Conservation (phyloP, 208 protist genomes). For the Herpetomonas samuelpessoai region DNA sequence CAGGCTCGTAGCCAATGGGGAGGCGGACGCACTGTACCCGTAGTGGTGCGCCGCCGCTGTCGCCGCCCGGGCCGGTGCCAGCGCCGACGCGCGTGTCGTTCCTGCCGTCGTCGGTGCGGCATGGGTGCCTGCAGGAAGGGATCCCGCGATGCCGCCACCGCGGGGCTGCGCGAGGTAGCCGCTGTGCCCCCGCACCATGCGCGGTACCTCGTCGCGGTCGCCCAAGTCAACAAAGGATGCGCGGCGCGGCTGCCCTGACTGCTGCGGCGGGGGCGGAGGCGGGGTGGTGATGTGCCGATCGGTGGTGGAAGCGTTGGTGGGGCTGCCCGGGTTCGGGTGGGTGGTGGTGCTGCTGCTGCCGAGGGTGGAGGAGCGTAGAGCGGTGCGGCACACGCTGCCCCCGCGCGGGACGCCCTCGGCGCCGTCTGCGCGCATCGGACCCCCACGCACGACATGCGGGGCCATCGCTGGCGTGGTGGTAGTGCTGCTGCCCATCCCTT, state of each 20-base stretch:
- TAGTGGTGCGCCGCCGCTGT: not conserved
- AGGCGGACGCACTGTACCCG: no score
- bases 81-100: no score
- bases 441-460: no score
- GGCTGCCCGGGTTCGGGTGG: not conserved
- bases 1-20: not conserved
- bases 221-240: not conserved
- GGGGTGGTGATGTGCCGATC: no score
- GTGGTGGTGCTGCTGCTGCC: not conserved
- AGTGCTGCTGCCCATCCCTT: no score
- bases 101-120: no score
- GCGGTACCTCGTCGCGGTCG: not conserved
- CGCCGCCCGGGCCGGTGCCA: not conserved
- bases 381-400: not conserved
- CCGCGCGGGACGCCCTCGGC: not conserved
- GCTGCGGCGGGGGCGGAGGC: no score
- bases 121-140: not conserved
- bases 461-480: no score
- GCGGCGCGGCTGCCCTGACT: not conserved
- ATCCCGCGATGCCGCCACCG: not conserved
- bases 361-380: not conserved
- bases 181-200: not conserved
- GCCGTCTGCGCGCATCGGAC: not conserved
- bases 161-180: not conserved
- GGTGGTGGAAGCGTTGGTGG: not conserved